phyloP scores from a whole-genome alignment of 2,329 filamentous ascomycete genomes.

The Uncinocarpus reesii region DNA sequence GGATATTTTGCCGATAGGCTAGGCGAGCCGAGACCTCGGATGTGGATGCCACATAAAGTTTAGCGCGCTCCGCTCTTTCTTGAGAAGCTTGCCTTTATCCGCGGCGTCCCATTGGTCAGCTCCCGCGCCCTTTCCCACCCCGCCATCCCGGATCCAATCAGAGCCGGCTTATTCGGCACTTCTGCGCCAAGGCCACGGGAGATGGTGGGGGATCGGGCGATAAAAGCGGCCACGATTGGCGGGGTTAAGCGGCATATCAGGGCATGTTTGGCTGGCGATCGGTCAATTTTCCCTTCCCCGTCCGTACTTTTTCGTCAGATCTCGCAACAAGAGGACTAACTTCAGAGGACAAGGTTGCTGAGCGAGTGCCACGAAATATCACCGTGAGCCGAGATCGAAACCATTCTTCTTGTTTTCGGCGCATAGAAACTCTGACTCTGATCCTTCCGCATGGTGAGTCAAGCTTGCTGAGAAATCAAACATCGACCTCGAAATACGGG shows the following conservation, averaged over 20 bases:
- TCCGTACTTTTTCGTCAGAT: no score
- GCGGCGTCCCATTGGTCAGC: neutral
- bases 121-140: neutral
- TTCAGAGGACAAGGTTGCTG: no score
- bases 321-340: no score
- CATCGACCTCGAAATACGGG: neutral
- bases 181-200: neutral
- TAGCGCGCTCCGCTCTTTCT: slow-evolving; percentile 5
- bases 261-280: no score
- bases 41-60: neutral
- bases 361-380: no score
- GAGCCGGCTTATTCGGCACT: neutral
- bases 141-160: slow-evolving; percentile 6
- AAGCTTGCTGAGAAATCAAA: neutral
- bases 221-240: no score
- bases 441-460: neutral
- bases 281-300: no score
- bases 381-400: no score
- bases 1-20: slow-evolving; percentile 8
- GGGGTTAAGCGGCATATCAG: no score
- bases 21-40: slow-evolving; percentile 4
- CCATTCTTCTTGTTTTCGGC: no score
- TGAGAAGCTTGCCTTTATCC: neutral
- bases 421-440: neutral
- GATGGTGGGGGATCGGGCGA: neutral